phyloP scores from a whole-genome alignment of 2,329 filamentous ascomycete genomes.

The Tympanopsis confertula region DNA sequence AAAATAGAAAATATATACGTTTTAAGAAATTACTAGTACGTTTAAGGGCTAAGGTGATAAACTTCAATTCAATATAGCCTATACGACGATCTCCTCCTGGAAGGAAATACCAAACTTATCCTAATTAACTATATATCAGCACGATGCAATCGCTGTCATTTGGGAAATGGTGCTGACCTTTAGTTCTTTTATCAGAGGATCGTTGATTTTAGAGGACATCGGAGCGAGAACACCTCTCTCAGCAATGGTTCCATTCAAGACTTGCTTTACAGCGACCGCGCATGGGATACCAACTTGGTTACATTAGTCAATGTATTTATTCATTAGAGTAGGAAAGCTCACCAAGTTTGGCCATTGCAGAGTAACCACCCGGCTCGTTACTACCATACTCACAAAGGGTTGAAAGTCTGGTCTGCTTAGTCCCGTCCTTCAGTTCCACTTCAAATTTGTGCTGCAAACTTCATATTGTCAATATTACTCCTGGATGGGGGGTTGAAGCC shows the following conservation, averaged over 20 bases:
- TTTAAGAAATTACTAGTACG: too few relatives aligned
- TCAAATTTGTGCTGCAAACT: slow-evolving; percentile 72
- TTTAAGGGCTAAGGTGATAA: too few relatives aligned
- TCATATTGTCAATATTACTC: neutral
- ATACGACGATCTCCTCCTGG: too few relatives aligned
- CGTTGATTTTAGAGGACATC: slow-evolving; percentile 60
- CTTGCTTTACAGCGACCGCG: slow-evolving; percentile 65
- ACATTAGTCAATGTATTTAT: slow-evolving; percentile 12
- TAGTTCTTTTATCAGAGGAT: slow-evolving; percentile 65
- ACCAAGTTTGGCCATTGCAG: slow-evolving; percentile 73
- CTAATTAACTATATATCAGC: too few relatives aligned
- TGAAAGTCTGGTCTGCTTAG: slow-evolving; percentile 64
- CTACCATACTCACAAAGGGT: slow-evolving; percentile 77
- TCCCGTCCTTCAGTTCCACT: slow-evolving; percentile 72
- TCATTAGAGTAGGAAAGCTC: slow-evolving; percentile 54
- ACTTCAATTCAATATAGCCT: too few relatives aligned
- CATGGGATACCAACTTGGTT: slow-evolving; percentile 20
- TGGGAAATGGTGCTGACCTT: too few relatives aligned
- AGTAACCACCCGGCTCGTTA: slow-evolving; percentile 68
- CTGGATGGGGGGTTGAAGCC: slow-evolving; percentile 1
- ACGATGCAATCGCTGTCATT: too few relatives aligned
- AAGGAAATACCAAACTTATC: too few relatives aligned
- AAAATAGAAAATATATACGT: too few relatives aligned
- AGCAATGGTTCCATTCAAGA: slow-evolving; percentile 62
- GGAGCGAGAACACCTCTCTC: slow-evolving; percentile 69